Percentiles rank a stretch among this genome's conserved stretches.
Evolutionary conservation across 805 yeast species (phyloP).

Genomic region (Wickerhamiella kurtzmanii): DNA sequence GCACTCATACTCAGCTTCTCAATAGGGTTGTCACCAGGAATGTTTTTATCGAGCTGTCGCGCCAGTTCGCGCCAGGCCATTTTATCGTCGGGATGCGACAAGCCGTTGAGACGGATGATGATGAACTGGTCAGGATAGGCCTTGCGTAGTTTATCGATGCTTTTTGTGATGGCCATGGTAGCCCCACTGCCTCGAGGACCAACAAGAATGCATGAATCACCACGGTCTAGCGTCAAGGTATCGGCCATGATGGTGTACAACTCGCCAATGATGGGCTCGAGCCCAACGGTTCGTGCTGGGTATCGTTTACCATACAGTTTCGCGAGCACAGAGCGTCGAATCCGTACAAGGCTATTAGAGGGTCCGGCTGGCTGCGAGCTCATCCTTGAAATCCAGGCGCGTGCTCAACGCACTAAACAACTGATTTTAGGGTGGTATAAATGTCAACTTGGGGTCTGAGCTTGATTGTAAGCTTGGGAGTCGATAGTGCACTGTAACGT

Average conservation of each 20-base stretch:
- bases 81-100: conserved; percentile 58
- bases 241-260: conserved; percentile 46
- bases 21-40: conserved; percentile 18
- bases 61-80: conserved; percentile 79
- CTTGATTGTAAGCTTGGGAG: too few species aligned
- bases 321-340: conserved; percentile 15
- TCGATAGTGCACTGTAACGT: too few species aligned
- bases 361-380: too few species aligned
- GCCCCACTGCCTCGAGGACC: conserved; percentile 80
- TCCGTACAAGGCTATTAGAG: too few species aligned
- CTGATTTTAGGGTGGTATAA: too few species aligned
- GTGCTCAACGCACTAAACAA: too few species aligned
- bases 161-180: conserved; percentile 45
- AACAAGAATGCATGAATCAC: conserved; percentile 64
- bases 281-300: conserved; percentile 23
- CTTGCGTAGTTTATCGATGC: conserved; percentile 33
- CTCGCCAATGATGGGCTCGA: conserved; percentile 33
- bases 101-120: conserved; percentile 52
- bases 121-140: conserved; percentile 38
- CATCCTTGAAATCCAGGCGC: too few species aligned
- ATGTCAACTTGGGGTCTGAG: too few species aligned
- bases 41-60: conserved; percentile 51
- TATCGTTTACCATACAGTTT: conserved; percentile 21
- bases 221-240: conserved; percentile 55
- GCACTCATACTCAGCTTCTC: conserved; percentile 23